Conservation (phyloP, 1,284 basidiomycete genomes). For the Rhodotorula sp. region DNA sequence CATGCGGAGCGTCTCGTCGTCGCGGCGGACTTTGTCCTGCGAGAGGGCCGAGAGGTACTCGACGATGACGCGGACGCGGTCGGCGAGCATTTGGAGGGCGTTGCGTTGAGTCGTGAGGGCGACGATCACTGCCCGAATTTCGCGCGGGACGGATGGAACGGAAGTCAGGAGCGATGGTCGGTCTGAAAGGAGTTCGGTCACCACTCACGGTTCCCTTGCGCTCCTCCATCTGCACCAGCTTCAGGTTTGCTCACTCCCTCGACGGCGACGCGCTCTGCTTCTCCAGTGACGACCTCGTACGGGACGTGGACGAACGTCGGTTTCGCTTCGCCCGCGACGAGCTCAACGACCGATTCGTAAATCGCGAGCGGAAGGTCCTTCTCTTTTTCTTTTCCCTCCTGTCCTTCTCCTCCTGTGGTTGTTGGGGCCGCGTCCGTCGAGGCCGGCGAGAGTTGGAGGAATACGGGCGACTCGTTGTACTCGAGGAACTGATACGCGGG, state of each 20-base stretch:
- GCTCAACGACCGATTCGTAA: slow-evolving; percentile 83
- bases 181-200: background rate
- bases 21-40: slow-evolving; percentile 63
- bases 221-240: slow-evolving; percentile 3
- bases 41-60: slow-evolving; percentile 75
- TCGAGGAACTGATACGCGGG: slow-evolving; percentile 54
- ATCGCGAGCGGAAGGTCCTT: slow-evolving; percentile 74
- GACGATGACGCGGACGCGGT: slow-evolving; percentile 77
- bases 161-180: background rate
- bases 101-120: slow-evolving; percentile 87
- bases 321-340: slow-evolving; percentile 65
- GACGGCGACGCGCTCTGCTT: slow-evolving; percentile 96
- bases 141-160: too few species aligned
- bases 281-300: slow-evolving; percentile 91
- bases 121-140: slow-evolving; percentile 67
- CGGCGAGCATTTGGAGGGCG: slow-evolving; percentile 92
- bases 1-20: slow-evolving; percentile 77
- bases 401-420: slow-evolving; percentile 8
- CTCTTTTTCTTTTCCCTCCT: slow-evolving; percentile 39
- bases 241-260: slow-evolving; percentile 74
- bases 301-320: slow-evolving; percentile 28
- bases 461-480: slow-evolving; percentile 54
- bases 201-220: slow-evolving; percentile 16
- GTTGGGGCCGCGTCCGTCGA: slow-evolving; percentile 53
- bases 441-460: slow-evolving; percentile 55